A percentile compares a stretch with the other conserved stretches of the same genome.
These are phyloP conservation scores for Aspergillus nidulans DNA, from an alignment of 495 filamentous ascomycete genomes.

Conservation along the genomic window DNA sequence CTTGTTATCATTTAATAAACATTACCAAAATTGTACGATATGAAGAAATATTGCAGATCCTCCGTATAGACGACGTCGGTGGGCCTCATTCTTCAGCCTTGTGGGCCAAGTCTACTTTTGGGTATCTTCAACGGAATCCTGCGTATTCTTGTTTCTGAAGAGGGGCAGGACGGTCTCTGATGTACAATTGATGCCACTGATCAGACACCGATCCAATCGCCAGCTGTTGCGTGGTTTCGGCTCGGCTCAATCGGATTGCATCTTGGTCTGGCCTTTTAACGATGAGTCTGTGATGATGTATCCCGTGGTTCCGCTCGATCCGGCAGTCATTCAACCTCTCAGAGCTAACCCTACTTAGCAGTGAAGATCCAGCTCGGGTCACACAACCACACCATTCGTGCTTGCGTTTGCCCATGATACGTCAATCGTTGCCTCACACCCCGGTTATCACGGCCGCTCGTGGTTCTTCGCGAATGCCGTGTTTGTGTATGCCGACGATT, in stretches of 20 bases:
- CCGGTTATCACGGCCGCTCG: not conserved
- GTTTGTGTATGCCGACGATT: not conserved
- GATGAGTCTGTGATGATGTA: not conserved
- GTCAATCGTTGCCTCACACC: not conserved
- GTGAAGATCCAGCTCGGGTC: not conserved
- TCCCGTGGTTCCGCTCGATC: not conserved
- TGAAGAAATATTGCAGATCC: not conserved
- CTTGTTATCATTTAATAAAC: too few species aligned
- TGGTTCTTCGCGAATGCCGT: not conserved
- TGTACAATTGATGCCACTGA: not conserved
- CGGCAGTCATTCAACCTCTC: not conserved
- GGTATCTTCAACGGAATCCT: too few species aligned
- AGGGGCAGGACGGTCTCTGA: not conserved
- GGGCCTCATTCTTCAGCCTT: constrained; percentile 12
- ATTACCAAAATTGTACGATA: not conserved
- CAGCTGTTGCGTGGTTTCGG: not conserved
- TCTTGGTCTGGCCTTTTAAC: not conserved
- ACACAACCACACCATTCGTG: not conserved
- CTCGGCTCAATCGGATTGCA: not conserved
- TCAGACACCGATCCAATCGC: not conserved
- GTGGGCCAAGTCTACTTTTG: constrained; percentile 4
- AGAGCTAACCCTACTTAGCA: not conserved
- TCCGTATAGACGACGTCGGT: not conserved
- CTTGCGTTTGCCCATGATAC: not conserved
- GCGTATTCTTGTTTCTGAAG: not conserved